A percentile compares a stretch with the other conserved stretches of the same genome.
These are phyloP conservation scores for Phialophora verrucosa DNA, from an alignment of 2,329 filamentous ascomycete genomes.

Conservation along the genomic window DNA sequence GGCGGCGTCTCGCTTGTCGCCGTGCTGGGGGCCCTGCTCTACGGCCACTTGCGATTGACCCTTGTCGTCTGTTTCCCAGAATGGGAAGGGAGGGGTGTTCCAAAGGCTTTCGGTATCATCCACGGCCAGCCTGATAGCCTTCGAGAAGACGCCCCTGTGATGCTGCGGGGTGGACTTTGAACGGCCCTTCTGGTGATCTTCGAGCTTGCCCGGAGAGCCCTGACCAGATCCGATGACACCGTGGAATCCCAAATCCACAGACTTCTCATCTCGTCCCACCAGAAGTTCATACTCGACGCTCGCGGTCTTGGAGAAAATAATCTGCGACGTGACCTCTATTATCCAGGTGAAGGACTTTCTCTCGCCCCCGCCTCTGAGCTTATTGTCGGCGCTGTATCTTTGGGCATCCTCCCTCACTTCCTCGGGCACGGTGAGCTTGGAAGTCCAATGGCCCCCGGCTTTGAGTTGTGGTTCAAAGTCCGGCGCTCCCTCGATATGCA, in stretches of 20 bases:
- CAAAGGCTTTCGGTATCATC: slow-evolving; percentile 90
- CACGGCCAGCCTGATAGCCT: slow-evolving; percentile 75
- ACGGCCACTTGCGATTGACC: slow-evolving; percentile 42
- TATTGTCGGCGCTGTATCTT: slow-evolving; percentile 14
- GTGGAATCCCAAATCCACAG: slow-evolving; percentile 69
- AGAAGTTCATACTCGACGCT: slow-evolving; percentile 87
- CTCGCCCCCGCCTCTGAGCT: slow-evolving; percentile 48
- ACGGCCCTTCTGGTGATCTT: slow-evolving; percentile 73
- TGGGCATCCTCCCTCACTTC: slow-evolving; percentile 61
- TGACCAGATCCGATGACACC: slow-evolving; percentile 60
- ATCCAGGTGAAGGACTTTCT: slow-evolving; percentile 77
- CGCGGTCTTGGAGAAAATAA: slow-evolving; percentile 89
- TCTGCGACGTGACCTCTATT: slow-evolving; percentile 88
- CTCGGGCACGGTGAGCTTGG: slow-evolving; percentile 79
- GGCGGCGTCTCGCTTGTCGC: slow-evolving; percentile 29
- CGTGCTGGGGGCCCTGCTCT: slow-evolving; percentile 37
- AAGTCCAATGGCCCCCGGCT: slow-evolving; percentile 85
- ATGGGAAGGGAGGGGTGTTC: slow-evolving; percentile 86
- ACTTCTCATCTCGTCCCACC: slow-evolving; percentile 83
- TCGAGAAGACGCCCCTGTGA: slow-evolving; percentile 79
- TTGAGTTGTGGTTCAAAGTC: slow-evolving; percentile 97
- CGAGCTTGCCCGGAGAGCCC: slow-evolving; percentile 70
- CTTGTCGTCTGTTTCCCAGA: slow-evolving; percentile 53
- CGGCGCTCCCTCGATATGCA: slow-evolving; percentile 74
- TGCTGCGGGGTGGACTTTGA: slow-evolving; percentile 56